phyloP scores from a whole-genome alignment of 176 grass and related monocot genomes.

The Phoenix roebelenii region DNA sequence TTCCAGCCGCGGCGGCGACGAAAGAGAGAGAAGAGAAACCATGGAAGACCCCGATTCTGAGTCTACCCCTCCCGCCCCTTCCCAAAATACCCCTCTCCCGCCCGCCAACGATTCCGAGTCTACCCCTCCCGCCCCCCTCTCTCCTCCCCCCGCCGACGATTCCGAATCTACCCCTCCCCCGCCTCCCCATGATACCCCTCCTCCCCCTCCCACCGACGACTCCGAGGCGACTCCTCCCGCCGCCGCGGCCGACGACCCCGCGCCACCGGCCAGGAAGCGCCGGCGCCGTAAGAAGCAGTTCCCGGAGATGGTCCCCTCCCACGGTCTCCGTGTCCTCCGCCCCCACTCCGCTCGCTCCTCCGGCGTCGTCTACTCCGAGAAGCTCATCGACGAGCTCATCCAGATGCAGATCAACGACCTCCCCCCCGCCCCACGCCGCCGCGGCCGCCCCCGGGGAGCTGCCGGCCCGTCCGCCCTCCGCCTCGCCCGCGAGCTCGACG shows the following conservation, averaged over 20 bases:
- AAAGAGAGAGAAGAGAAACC: too few species aligned
- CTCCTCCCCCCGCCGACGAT: slow-evolving; percentile 28
- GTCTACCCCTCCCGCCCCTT: too few species aligned
- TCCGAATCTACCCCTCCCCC: slow-evolving; percentile 21
- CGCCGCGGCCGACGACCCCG: slow-evolving; percentile 2
- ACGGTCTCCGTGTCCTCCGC: slow-evolving; percentile 47
- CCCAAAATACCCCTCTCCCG: too few species aligned
- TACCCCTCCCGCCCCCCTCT: neutral
- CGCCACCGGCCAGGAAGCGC: slow-evolving; percentile 29
- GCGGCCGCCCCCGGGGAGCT: slow-evolving; percentile 23
- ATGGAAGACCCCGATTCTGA: too few species aligned
- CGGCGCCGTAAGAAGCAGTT: slow-evolving; percentile 97
- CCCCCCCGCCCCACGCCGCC: slow-evolving; percentile 24
- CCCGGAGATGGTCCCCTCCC: slow-evolving; percentile 76
- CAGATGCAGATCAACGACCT: slow-evolving; percentile 21
- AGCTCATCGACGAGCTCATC: slow-evolving; percentile 25
- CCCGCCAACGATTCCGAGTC: neutral
- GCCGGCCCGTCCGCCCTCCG: slow-evolving; percentile 71
- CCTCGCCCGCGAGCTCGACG: slow-evolving; percentile 85
- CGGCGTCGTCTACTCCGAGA: slow-evolving; percentile 16
- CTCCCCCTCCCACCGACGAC: slow-evolving; percentile 4
- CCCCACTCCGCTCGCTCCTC: slow-evolving; percentile 26
- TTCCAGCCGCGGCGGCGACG: too few species aligned
- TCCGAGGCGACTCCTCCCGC: slow-evolving; percentile 5
- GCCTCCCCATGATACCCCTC: slow-evolving; percentile 13